Evolutionary conservation across 2,329 filamentous ascomycete genomes (phyloP), one percentile per base, ranked within the genome.

Genomic region (Monosporascus sp.): DNA sequence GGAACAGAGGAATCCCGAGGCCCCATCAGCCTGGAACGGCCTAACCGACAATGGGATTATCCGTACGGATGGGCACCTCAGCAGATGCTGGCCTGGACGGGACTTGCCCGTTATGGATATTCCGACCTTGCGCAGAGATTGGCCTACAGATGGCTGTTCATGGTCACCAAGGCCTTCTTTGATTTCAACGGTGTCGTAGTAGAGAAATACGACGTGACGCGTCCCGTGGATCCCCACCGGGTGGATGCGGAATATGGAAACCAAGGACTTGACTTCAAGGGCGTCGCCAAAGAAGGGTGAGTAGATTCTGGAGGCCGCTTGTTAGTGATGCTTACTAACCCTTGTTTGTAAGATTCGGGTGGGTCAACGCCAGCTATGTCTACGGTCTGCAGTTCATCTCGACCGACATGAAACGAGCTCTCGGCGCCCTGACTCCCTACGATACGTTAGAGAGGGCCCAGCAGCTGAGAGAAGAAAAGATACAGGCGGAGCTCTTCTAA

Each of bases 181-280:
- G 93, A 99, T 70, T 97, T 93, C 78, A 97, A 97, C 67, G 94
- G 94, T 39, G 91, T 97, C 8, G 93, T 99, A 2, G 94, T 97
- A 6, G 94, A 99, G 74, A 99, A 99, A 76, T 99, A 99, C 75
- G 90, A 99, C 72, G 94, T 99, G 55, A 97, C 93, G 20, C 79
- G 90, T 53, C 86, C 88, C 5, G 85, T 92, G 53, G 92, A 96
- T 65, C 92, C 94, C 38, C 94, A 97, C 73, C 87, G 89, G 57
- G 94, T 97, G 14, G 90, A 95, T 70, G 94, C 93, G 54, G 94
- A 99, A 73, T 99, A 99, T 67, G 94, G 94, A 7, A 99, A 99
- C 71, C 94, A 99, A 71, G 94, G 94, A 2, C 77, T 88, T 49
- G 90, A 97, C 68, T 97, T 97, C 75, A 96, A 95, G 75, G 93